Percentiles rank a stretch among this genome's conserved stretches.
Conservation (phyloP, 306 rosid genomes). For the Geum urbanum region DNA sequence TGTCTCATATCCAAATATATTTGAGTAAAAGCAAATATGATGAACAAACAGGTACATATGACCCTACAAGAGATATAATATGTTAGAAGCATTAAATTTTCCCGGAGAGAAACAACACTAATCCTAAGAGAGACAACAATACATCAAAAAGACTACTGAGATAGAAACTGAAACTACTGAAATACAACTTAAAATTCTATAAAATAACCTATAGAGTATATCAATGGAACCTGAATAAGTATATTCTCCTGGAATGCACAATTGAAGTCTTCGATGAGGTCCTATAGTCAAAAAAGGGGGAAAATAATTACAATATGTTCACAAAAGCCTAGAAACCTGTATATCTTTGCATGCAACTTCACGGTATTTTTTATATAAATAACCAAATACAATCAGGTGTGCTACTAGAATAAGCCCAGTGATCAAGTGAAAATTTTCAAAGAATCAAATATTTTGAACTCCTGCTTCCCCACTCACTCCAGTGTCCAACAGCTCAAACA, state of each 20-base stretch:
- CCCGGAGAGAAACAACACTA: too few species aligned
- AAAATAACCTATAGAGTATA: not conserved
- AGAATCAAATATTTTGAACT: not conserved
- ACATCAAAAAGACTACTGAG: conserved; percentile 6
- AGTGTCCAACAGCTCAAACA: not conserved
- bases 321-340: not conserved
- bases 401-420: not conserved
- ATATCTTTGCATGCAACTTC: not conserved
- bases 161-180: conserved; percentile 5
- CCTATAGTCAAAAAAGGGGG: conserved; percentile 36
- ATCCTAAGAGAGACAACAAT: not conserved
- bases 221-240: conserved; percentile 72
- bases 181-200: conserved; percentile 1
- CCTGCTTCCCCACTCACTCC: not conserved
- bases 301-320: not conserved
- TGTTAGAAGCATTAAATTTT: conserved; percentile 21
- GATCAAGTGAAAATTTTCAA: not conserved
- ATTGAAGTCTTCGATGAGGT: conserved; percentile 88
- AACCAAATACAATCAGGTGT: not conserved
- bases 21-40: conserved; percentile 85
- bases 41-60: conserved; percentile 88
- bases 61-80: conserved; percentile 56
- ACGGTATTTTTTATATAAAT: not conserved
- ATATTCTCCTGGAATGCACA: conserved; percentile 95
- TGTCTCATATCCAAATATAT: conserved; percentile 93